Evolutionary conservation across 768 basidiomycete genomes (phyloP).

Genomic region (Lentinula edodes): DNA sequence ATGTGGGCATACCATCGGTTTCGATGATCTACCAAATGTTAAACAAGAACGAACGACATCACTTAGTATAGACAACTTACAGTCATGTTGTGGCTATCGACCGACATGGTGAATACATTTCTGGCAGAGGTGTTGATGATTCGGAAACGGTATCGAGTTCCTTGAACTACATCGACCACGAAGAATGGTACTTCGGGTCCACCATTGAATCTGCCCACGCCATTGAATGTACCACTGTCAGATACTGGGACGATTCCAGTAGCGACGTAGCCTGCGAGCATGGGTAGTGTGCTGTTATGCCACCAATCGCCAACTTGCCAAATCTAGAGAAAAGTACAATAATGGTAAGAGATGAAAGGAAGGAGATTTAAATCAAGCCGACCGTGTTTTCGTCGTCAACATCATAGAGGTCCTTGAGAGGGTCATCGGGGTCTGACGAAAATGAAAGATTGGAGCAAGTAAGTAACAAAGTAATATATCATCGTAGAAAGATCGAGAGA

Average conservation of each 20-base stretch:
- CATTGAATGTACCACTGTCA: slow-evolving; percentile 23
- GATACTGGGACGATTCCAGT: slow-evolving; percentile 23
- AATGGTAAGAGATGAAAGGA: neutral
- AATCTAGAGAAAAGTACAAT: neutral
- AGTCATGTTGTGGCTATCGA: slow-evolving; percentile 31
- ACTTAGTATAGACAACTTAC: slow-evolving; percentile 12
- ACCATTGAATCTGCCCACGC: slow-evolving; percentile 29
- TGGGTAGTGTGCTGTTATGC: slow-evolving; percentile 14
- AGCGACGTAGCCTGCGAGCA: slow-evolving; percentile 19
- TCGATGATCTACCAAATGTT: slow-evolving; percentile 24
- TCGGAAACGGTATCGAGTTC: slow-evolving; percentile 39
- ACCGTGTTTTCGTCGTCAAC: slow-evolving; percentile 28
- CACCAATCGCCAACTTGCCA: slow-evolving; percentile 23
- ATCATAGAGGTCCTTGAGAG: slow-evolving; percentile 33
- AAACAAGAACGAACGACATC: slow-evolving; percentile 11
- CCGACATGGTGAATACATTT: slow-evolving; percentile 31
- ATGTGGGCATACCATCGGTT: slow-evolving; percentile 32
- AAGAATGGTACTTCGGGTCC: slow-evolving; percentile 29
- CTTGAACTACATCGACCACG: slow-evolving; percentile 21
- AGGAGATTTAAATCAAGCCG: neutral
- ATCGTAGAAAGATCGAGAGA: no score
- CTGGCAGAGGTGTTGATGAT: slow-evolving; percentile 35
- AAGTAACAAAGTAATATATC: neutral
- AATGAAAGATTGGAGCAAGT: neutral
- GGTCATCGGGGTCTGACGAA: slow-evolving; percentile 30